Conservation (phyloP, 768 basidiomycete genomes). For the Termitomyces sp. region DNA sequence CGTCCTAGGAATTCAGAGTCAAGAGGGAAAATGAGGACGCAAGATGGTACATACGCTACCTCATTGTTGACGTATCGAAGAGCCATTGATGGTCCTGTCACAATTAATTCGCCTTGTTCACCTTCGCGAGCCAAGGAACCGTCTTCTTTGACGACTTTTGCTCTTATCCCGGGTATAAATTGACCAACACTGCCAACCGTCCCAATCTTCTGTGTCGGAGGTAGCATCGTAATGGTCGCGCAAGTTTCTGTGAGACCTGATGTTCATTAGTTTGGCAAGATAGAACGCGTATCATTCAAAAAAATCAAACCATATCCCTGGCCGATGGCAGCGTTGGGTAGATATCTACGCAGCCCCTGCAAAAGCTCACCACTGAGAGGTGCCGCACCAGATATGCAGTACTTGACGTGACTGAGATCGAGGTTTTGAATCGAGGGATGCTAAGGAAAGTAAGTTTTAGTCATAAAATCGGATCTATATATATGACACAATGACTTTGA, state of each 20-base stretch:
- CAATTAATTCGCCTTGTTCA: constrained; percentile 57
- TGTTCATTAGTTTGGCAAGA: background rate
- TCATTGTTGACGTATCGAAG: constrained; percentile 53
- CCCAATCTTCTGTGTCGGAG: constrained; percentile 34
- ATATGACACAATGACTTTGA: constrained; percentile 41
- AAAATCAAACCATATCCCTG: constrained; percentile 53
- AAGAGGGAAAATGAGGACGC: background rate
- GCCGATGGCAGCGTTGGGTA: constrained; percentile 57
- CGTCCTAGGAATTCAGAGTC: constrained; percentile 32
- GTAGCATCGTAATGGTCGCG: constrained; percentile 44
- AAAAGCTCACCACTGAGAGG: constrained; percentile 56
- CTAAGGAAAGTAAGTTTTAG: constrained; percentile 20
- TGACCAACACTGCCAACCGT: constrained; percentile 53
- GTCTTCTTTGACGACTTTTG: constrained; percentile 52
- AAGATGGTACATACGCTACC: constrained; percentile 42
- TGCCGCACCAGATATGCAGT: constrained; percentile 54
- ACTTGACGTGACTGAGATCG: constrained; percentile 47
- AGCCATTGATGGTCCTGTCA: constrained; percentile 56
- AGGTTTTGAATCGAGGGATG: constrained; percentile 45
- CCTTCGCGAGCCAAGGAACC: constrained; percentile 49
- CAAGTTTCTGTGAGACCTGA: constrained; percentile 62
- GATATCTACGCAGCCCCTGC: constrained; percentile 31
- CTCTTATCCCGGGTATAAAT: constrained; percentile 50
- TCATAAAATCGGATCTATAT: background rate
- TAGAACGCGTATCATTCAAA: background rate